These are phyloP conservation scores for Pseudogymnoascus pannorum DNA, from an alignment of 2,329 filamentous ascomycete species.

Conservation along the genomic window DNA sequence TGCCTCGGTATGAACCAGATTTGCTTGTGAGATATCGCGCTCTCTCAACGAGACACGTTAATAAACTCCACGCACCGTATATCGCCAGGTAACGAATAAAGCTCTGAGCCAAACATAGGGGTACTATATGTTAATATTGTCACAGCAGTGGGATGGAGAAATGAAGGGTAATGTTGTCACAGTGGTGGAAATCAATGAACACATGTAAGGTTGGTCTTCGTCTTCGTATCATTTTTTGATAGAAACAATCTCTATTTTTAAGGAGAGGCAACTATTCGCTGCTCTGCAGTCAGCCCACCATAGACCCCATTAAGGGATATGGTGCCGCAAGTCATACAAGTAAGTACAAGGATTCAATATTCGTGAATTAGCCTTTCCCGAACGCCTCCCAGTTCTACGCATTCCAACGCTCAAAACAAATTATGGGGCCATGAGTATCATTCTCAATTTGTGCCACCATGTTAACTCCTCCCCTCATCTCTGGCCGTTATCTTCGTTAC, in stretches of 20 bases:
- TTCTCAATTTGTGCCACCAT: not conserved
- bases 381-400: slow-evolving; percentile 8
- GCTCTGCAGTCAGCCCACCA: not conserved
- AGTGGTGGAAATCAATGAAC: not conserved
- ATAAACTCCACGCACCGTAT: not conserved
- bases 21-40: not conserved
- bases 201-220: not conserved
- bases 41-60: not conserved
- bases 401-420: slow-evolving; percentile 4
- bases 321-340: not conserved
- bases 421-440: not conserved
- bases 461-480: slow-evolving; percentile 1
- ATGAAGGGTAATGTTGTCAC: not conserved
- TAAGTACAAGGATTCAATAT: slow-evolving; percentile 9
- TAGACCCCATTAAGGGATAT: not conserved
- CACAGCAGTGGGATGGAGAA: not conserved
- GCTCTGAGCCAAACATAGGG: not conserved
- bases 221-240: slow-evolving; percentile 1
- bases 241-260: not conserved
- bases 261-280: not conserved
- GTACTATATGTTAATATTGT: not conserved
- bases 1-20: not conserved
- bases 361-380: slow-evolving; percentile 8
- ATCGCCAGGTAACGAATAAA: not conserved
- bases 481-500: slow-evolving; percentile 4